Evolutionary conservation across 2,329 filamentous ascomycete species (phyloP), one percentile per base, ranked within the genome.

Genomic region (Tympanopsis confertula): DNA sequence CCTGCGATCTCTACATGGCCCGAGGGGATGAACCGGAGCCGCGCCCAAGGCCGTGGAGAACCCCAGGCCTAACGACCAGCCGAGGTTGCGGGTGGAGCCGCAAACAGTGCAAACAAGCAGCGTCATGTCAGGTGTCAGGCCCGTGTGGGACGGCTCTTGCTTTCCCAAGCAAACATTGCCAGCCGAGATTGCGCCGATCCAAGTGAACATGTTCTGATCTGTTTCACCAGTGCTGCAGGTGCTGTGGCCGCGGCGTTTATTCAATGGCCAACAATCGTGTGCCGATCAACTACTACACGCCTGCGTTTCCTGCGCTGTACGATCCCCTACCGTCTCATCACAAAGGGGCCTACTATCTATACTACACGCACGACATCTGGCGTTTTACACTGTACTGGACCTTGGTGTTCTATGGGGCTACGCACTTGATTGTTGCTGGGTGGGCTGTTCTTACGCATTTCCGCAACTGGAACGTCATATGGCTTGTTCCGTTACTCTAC

Each of bases 361-460:
- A 82, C 59, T 65, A 76, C 49, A 65, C 69, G 2, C 50, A 53
- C 39, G 77, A 83, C 45, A 78, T 84, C 39, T 80, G 78, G 70
- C 73, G 74, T 39, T 83, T 80, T 55, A 85, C 80, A 1, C 57
- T 82, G 4, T 68, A 70, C 52, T 85, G 80, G 80, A 82, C 78
- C 0, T 57, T 84, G 20, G 65, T 84, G 5, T 68, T 78, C 45
- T 79, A 76, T 43, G 71, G 65, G 5, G 66, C 68, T 3, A 69
- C 77, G n/a, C 78, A 84, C 52, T 43, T 78, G 5, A 57, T 69
- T 3, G 76, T 74, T 1, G 71, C 72, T 0, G 56, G 58, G 1
- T 82, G 72, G 55, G 78, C 77, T 0, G 68, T 78, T 35, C 52
- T 68, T 2, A 69, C 80, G 44, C 76, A 81, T 52, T 65, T 54